phyloP scores from a whole-genome alignment of 2,329 filamentous ascomycete genomes.

The Lasiodiplodia gonubiensis region DNA sequence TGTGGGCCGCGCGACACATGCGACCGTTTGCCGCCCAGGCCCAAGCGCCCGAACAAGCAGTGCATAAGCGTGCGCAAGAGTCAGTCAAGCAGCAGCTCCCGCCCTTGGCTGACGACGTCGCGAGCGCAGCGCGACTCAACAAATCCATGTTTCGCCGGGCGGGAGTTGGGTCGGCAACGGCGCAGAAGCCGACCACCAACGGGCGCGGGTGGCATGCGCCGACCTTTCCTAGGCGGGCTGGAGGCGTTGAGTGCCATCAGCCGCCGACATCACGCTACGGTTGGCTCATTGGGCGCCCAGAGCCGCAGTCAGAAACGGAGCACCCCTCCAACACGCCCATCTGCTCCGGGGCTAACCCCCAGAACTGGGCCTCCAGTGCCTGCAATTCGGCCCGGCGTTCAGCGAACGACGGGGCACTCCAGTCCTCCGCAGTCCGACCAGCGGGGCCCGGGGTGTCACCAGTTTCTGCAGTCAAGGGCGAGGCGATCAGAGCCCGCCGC shows the following conservation, averaged over 20 bases:
- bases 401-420: slow-evolving; percentile 13
- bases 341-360: slow-evolving; percentile 23
- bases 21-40: not conserved
- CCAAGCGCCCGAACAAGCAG: not conserved
- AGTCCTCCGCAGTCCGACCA: slow-evolving; percentile 21
- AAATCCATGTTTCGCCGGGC: not conserved
- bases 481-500: not conserved
- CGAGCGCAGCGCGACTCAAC: slow-evolving; percentile 3
- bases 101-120: slow-evolving; percentile 15
- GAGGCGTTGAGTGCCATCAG: slow-evolving; percentile 12
- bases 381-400: slow-evolving; percentile 18
- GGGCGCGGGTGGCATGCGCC: not conserved
- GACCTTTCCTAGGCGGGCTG: not conserved
- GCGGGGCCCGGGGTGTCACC: slow-evolving; percentile 24
- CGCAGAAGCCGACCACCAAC: slow-evolving; percentile 6
- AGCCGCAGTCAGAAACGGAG: slow-evolving; percentile 13
- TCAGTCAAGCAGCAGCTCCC: slow-evolving; percentile 17
- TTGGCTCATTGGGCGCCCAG: slow-evolving; percentile 13
- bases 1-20: slow-evolving; percentile 12
- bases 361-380: slow-evolving; percentile 7
- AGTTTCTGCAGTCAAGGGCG: not conserved
- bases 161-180: slow-evolving; percentile 1
- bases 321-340: slow-evolving; percentile 13
- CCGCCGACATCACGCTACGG: slow-evolving; percentile 24
- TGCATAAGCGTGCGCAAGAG: slow-evolving; percentile 18